phyloP scores from a whole-genome alignment of 768 basidiomycete genomes.

The Leccinum uliginosum region DNA sequence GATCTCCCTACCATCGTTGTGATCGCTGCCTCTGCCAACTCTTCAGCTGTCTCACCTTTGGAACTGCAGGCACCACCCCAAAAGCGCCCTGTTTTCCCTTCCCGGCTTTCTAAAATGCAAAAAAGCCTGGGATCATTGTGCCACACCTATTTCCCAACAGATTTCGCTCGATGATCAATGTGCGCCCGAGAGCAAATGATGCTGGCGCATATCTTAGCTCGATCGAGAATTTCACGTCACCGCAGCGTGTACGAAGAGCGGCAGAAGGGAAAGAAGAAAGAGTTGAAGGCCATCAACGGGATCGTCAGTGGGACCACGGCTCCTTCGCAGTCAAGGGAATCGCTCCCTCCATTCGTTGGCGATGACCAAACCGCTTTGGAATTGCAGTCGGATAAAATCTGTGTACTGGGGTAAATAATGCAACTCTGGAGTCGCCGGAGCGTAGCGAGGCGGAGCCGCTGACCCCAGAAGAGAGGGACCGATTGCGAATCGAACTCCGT shows the following conservation, averaged over 20 bases:
- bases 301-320: conserved; percentile 9
- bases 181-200: no score
- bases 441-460: conserved; percentile 8
- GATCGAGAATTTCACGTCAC: conserved; percentile 43
- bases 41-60: conserved; percentile 7
- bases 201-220: no score
- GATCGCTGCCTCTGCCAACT: conserved; percentile 5
- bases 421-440: conserved; percentile 21
- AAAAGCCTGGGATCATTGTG: no score
- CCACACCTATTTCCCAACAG: no score
- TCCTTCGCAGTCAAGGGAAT: not conserved
- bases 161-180: no score
- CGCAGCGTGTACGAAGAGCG: conserved; percentile 11
- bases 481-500: no score
- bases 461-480: no score
- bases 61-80: conserved; percentile 3
- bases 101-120: no score
- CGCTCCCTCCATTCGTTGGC: not conserved
- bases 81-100: not conserved
- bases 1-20: conserved; percentile 21
- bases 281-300: conserved; percentile 9
- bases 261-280: conserved; percentile 16
- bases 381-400: conserved; percentile 22
- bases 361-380: not conserved
- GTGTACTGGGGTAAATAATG: conserved; percentile 22